Conservation (phyloP, 2,329 filamentous ascomycete genomes). For the Niveomyces coronatus region DNA sequence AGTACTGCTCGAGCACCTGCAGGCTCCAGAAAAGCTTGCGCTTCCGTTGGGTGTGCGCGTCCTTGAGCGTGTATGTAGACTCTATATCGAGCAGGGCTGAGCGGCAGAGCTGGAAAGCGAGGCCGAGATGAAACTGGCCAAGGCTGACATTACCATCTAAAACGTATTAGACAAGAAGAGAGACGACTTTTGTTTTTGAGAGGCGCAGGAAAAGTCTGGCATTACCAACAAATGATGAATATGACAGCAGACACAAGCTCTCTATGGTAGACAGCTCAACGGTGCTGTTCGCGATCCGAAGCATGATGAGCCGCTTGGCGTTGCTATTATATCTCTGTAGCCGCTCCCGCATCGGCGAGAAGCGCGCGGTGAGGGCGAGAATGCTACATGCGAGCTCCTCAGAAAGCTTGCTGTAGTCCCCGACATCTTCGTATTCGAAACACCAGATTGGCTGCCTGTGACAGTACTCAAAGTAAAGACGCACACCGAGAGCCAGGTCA, state of each 20-base stretch:
- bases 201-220: background rate
- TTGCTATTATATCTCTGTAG: conserved; percentile 25
- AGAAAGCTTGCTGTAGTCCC: conserved; percentile 22
- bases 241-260: conserved; percentile 39
- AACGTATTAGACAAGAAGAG: conserved; percentile 10
- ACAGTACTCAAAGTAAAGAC: conserved; percentile 32
- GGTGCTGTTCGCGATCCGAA: conserved; percentile 39
- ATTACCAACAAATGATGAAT: conserved; percentile 38
- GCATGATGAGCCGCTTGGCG: conserved; percentile 34
- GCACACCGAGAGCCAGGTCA: conserved; percentile 25
- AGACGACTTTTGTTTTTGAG: background rate
- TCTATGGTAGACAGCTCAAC: conserved; percentile 40
- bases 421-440: conserved; percentile 31
- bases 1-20: conserved; percentile 38
- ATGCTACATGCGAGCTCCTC: conserved; percentile 33
- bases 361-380: conserved; percentile 29
- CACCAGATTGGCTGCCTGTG: conserved; percentile 35
- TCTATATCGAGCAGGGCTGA: conserved; percentile 38
- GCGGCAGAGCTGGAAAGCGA: conserved; percentile 39
- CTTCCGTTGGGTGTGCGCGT: conserved; percentile 31
- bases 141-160: conserved; percentile 37
- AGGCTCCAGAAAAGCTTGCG: conserved; percentile 42
- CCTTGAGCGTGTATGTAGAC: conserved; percentile 25
- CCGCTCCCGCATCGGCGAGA: conserved; percentile 24
- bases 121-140: conserved; percentile 39